These are phyloP conservation scores for Exophiala spinifera DNA, from an alignment of 2,329 filamentous ascomycete genomes.

Conservation along the genomic window DNA sequence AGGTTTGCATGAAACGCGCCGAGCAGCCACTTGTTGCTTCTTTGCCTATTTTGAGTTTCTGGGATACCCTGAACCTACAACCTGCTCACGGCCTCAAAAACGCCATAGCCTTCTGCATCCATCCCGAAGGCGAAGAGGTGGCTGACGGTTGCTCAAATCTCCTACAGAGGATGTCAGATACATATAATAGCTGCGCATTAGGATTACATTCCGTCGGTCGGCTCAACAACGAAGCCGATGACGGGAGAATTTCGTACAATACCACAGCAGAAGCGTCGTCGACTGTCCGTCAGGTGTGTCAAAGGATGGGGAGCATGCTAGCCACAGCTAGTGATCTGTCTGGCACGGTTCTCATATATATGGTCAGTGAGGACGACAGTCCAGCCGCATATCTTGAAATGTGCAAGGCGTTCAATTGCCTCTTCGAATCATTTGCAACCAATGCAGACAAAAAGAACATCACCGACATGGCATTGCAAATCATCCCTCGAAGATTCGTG, in stretches of 20 bases:
- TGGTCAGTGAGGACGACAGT: conserved; percentile 52
- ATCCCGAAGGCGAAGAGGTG: conserved; percentile 48
- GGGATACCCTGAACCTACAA: conserved; percentile 59
- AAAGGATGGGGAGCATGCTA: conserved; percentile 39
- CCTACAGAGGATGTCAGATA: conserved; percentile 50
- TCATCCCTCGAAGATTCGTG: conserved; percentile 56
- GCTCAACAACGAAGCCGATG: conserved; percentile 38
- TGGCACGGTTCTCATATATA: conserved; percentile 55
- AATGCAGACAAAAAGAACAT: conserved; percentile 20
- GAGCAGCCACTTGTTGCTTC: conserved; percentile 54
- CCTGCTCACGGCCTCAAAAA: conserved; percentile 57
- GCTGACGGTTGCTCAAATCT: conserved; percentile 49
- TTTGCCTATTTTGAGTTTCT: conserved; percentile 56
- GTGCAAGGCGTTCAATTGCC: conserved; percentile 55
- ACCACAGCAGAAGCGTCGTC: conserved; percentile 25
- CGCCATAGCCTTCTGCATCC: conserved; percentile 56
- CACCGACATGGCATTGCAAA: conserved; percentile 55
- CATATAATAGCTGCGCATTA: conserved; percentile 57
- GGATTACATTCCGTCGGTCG: conserved; percentile 50
- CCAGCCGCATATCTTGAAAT: conserved; percentile 44
- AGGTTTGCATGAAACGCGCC: conserved; percentile 54
- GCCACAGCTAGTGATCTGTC: conserved; percentile 34
- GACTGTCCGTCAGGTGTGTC: conserved; percentile 36
- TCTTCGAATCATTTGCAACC: conserved; percentile 53
- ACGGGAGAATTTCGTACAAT: conserved; percentile 40